A percentile compares a stretch with the other conserved stretches of the same genome.
phyloP scores from a whole-genome alignment of 1,284 basidiomycete species.

The Cutaneotrichosporon daszewskae region DNA sequence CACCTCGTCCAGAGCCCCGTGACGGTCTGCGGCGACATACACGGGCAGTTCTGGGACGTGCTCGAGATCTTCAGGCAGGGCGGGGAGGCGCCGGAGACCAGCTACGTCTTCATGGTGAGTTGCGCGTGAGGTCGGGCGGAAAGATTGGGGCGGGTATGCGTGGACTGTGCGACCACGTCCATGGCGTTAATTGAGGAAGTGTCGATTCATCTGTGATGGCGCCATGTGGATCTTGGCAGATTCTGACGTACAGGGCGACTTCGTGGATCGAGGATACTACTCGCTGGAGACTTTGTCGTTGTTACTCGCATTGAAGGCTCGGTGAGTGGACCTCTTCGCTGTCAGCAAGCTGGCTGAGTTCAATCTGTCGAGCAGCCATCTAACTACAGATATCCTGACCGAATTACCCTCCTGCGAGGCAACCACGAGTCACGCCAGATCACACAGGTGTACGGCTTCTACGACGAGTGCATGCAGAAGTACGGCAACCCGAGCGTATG shows the following conservation, averaged over 20 bases:
- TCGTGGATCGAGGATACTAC: conserved; percentile 95
- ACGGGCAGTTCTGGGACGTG: conserved; percentile 94
- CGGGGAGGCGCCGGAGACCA: conserved; percentile 79
- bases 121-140: background rate
- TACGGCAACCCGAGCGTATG: conserved; percentile 90
- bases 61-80: conserved; percentile 85
- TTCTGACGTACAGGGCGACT: conserved; percentile 69
- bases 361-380: background rate
- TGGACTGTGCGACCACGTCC: background rate
- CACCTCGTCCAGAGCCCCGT: conserved; percentile 87
- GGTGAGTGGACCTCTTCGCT: conserved; percentile 52
- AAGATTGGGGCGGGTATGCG: background rate
- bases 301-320: conserved; percentile 80
- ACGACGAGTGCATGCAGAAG: conserved; percentile 95
- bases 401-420: conserved; percentile 81
- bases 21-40: conserved; percentile 89
- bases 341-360: too few species aligned
- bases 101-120: conserved; percentile 84
- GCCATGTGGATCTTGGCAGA: background rate
- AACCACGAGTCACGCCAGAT: conserved; percentile 97
- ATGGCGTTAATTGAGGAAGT: background rate
- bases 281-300: conserved; percentile 92
- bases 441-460: conserved; percentile 97
- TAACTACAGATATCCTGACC: conserved; percentile 68
- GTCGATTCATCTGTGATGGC: too few species aligned